A percentile compares a stretch with the other conserved stretches of the same genome.
Conservation (phyloP, 257 asterid species). For the Salvia miltiorrhiza region DNA sequence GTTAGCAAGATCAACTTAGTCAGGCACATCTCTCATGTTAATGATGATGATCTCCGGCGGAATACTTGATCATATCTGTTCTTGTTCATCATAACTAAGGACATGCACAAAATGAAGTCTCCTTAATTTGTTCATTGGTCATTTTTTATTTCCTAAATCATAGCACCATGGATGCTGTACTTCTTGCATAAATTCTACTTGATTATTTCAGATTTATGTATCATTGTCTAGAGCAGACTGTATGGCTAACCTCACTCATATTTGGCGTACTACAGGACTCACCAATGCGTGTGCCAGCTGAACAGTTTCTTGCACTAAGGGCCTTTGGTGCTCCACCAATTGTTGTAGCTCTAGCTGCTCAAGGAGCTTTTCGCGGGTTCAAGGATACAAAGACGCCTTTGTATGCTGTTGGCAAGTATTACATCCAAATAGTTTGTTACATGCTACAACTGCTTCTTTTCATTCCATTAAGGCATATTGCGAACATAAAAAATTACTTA, state of each 20-base stretch:
- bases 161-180: not conserved
- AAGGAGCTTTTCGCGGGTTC: conserved; percentile 95
- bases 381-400: conserved; percentile 95
- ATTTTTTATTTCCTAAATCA: not conserved
- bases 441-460: not conserved
- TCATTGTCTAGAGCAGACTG: conserved; percentile 12
- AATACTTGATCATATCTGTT: not conserved
- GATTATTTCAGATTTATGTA: conserved; percentile 6
- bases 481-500: not conserved
- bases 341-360: conserved; percentile 95
- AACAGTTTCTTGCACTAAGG: conserved; percentile 75
- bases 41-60: not conserved
- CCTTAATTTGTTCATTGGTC: not conserved
- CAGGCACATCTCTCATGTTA: not conserved
- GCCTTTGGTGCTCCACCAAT: conserved; percentile 93
- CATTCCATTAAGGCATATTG: not conserved
- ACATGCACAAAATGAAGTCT: not conserved
- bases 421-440: not conserved
- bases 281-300: conserved; percentile 87
- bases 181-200: not conserved
- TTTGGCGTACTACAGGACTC: conserved; percentile 62
- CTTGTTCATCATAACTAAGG: not conserved
- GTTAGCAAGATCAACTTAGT: not conserved
- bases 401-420: conserved; percentile 73
- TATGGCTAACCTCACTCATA: conserved; percentile 11